Base-by-base conservation (phyloP, 768 basidiomycete species). In the Amanita thiersii region DNA sequence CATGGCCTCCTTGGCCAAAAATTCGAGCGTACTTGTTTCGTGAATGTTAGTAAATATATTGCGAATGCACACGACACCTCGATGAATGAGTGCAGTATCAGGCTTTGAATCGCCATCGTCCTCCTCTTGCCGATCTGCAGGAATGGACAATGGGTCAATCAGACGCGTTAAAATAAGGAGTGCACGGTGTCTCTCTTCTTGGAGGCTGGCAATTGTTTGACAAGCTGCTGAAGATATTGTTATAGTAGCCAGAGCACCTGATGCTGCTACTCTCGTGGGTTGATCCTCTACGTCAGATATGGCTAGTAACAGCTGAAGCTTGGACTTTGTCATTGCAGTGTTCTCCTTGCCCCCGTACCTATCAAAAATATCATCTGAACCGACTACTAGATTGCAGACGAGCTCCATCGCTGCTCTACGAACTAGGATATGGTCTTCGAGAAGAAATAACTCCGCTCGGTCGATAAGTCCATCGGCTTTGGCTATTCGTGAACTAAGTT, bases 351-450 rank as follows among this genome's bases (percentile, higher is more conserved):
- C 77, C 7, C 74, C 76, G 55, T 86, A 94, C 49, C 73, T 72
- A 47, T 78, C 73, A 56, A 90, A 94, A 4, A 83, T 76, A 3
- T 68, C 67, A 33, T 91, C 86, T 11, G 81, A 80, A 5, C 83
- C 85, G 1, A 70, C 74, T 28, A 92, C 72, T 10, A 99, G 72
- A 62, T 99, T 99, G 70, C 93, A 98, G 3, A 91, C 64, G 20
- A 98, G 73, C 62, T 99, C 91, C 40, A 80, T 82, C 1, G 93
- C 80, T 2, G 96, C 94, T 45, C 96, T 70, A 11, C 90, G 77
- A 40, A 96, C 69, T 44, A 98, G 68, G 0, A 59, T 61, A 57
- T 94, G 86, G 39, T 92, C 88, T 52, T 93, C 89, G 7, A 92
- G 63, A 48, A 91, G 69, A 11, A 90, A 56, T 10, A 81, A 64